A percentile compares a stretch with the other conserved stretches of the same genome.
These are phyloP conservation scores for Rhynchosporium graminicola DNA, from an alignment of 2,329 filamentous ascomycete species.

Conservation along the genomic window DNA sequence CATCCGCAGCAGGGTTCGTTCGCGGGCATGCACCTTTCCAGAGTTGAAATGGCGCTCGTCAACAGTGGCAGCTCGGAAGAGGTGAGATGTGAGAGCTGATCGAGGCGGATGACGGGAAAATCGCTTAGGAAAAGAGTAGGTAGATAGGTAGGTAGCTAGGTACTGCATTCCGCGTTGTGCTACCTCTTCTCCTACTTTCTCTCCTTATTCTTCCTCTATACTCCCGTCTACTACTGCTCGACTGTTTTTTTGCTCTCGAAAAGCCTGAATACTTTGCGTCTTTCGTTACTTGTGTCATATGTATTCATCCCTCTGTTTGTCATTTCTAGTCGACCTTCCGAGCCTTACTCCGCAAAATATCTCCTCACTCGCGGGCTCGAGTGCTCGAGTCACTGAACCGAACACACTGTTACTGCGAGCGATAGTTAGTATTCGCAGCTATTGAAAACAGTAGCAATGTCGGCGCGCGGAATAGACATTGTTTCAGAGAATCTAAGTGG, in stretches of 20 bases:
- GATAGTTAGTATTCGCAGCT: background rate
- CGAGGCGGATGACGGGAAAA: constrained; percentile 4
- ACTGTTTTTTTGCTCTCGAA: background rate
- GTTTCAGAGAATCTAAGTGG: constrained; percentile 39
- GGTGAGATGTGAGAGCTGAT: constrained; percentile 19
- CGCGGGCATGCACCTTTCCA: constrained; percentile 10
- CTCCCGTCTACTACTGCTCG: background rate
- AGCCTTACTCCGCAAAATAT: background rate
- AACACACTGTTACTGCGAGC: background rate
- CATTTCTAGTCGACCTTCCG: background rate
- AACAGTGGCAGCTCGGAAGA: constrained; percentile 8
- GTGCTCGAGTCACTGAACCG: constrained; percentile 10
- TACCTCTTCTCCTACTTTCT: background rate
- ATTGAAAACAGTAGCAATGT: constrained; percentile 8
- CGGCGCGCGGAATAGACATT: background rate
- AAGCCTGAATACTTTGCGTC: background rate
- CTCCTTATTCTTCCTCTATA: background rate
- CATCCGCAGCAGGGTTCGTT: constrained; percentile 9
- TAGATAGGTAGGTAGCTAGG: too few relatives aligned
- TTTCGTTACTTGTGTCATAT: constrained; percentile 9
- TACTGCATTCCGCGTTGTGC: background rate
- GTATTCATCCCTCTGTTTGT: background rate
- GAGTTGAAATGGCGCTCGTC: constrained; percentile 20
- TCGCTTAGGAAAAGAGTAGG: too few relatives aligned
- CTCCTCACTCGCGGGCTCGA: constrained; percentile 15